These are phyloP conservation scores for Rhododendron kiyosumense DNA, from an alignment of 148 eudicot species.

Conservation along the genomic window DNA sequence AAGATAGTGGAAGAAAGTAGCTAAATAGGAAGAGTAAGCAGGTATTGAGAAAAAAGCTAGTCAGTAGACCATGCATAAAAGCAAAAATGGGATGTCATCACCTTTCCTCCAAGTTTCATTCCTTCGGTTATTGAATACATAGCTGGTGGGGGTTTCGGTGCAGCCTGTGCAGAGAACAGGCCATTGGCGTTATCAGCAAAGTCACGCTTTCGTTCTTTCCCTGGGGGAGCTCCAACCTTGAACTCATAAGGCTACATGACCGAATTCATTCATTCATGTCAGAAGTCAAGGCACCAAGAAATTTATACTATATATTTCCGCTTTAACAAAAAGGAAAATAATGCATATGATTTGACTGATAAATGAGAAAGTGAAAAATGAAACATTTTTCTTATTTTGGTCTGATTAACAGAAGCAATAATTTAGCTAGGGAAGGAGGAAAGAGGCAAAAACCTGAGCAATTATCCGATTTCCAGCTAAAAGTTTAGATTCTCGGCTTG, in stretches of 20 bases:
- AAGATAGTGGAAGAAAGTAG: not conserved
- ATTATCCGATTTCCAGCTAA: conserved; percentile 94
- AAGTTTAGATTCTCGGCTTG: conserved; percentile 94
- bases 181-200: conserved; percentile 92
- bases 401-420: not conserved
- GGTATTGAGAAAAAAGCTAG: not conserved
- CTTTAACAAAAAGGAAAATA: not conserved
- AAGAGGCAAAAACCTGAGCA: conserved; percentile 62
- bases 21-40: not conserved
- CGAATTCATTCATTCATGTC: conserved; percentile 2
- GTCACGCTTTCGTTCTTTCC: conserved; percentile 94
- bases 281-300: conserved; percentile 1
- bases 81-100: not conserved
- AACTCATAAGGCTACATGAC: conserved; percentile 79
- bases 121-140: conserved; percentile 81
- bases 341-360: not conserved
- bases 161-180: conserved; percentile 95
- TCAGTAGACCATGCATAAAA: not conserved
- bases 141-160: conserved; percentile 97
- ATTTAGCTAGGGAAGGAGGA: not conserved
- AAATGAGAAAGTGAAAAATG: not conserved
- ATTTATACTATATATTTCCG: not conserved
- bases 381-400: not conserved
- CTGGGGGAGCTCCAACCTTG: conserved; percentile 88
- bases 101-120: conserved; percentile 99